Evolutionary conservation across 2,329 filamentous ascomycete species (phyloP).

Genomic region (Aureobasidium pullulans): DNA sequence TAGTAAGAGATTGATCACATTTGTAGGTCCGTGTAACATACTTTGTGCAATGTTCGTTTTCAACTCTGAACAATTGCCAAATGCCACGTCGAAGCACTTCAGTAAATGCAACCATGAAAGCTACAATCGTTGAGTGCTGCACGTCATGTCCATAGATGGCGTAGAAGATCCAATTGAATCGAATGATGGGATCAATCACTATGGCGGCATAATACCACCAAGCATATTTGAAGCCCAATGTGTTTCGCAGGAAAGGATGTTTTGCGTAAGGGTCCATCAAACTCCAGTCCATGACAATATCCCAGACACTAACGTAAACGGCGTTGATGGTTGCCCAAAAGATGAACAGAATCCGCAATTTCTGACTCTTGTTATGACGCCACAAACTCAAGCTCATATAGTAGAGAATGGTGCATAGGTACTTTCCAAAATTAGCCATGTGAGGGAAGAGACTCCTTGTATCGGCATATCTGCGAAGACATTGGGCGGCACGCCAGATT

Average conservation of each 20-base stretch:
- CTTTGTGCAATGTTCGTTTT: slow-evolving; percentile 95
- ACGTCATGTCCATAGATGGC: slow-evolving; percentile 70
- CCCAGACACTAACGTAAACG: slow-evolving; percentile 83
- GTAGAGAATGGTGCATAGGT: slow-evolving; percentile 72
- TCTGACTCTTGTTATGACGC: slow-evolving; percentile 56
- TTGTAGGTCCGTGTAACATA: slow-evolving; percentile 8
- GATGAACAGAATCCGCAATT: slow-evolving; percentile 65
- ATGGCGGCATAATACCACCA: slow-evolving; percentile 88
- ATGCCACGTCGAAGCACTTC: slow-evolving; percentile 81
- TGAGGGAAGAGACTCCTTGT: slow-evolving; percentile 86
- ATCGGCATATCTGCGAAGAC: slow-evolving; percentile 79
- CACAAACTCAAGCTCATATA: slow-evolving; percentile 76
- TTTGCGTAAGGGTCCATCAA: slow-evolving; percentile 67
- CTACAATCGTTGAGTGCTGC: slow-evolving; percentile 76
- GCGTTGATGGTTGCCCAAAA: slow-evolving; percentile 74
- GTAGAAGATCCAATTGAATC: slow-evolving; percentile 94
- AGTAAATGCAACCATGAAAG: slow-evolving; percentile 68
- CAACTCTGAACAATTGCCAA: slow-evolving; percentile 89
- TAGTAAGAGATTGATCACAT: neutral
- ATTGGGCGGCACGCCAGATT: slow-evolving; percentile 87
- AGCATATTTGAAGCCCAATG: slow-evolving; percentile 66
- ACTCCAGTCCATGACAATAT: slow-evolving; percentile 90
- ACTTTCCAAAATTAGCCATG: slow-evolving; percentile 87
- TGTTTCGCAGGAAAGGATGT: slow-evolving; percentile 59
- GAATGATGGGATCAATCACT: slow-evolving; percentile 71